phyloP scores from a whole-genome alignment of 1,139 yeast genomes.

The Candida glucosophila region DNA sequence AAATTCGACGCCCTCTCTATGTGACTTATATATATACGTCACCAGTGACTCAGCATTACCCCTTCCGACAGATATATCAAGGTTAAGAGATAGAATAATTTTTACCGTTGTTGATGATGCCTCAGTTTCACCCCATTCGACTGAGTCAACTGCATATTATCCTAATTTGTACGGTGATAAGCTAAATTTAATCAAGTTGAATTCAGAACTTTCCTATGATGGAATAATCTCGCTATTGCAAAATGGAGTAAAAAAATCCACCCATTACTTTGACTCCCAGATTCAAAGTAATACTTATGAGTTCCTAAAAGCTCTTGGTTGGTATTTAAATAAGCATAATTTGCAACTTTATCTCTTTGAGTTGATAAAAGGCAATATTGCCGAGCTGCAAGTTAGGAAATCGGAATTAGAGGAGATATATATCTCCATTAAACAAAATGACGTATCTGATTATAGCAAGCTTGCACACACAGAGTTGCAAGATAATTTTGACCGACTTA shows the following conservation, averaged over 20 bases:
- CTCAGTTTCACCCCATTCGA: constrained; percentile 30
- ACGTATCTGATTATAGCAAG: constrained; percentile 22
- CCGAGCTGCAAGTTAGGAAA: constrained; percentile 5
- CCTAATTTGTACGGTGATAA: constrained; percentile 5
- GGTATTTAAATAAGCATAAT: constrained; percentile 16
- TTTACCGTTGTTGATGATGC: constrained; percentile 31
- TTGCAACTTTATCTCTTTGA: constrained; percentile 17
- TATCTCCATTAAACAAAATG: constrained; percentile 10
- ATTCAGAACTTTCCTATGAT: constrained; percentile 18
- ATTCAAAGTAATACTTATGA: constrained; percentile 31
- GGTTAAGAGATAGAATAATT: constrained; percentile 16
- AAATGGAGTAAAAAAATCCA: constrained; percentile 25
- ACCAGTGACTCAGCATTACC: constrained; percentile 12
- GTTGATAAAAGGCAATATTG: constrained; percentile 10
- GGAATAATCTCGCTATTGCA: constrained; percentile 26
- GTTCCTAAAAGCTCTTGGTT: constrained; percentile 23
- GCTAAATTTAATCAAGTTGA: constrained; percentile 21
- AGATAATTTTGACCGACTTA: constrained; percentile 19
- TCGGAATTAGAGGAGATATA: constrained; percentile 9
- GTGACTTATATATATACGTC: constrained; percentile 25
- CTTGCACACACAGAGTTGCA: constrained; percentile 33
- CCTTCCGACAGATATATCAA: constrained; percentile 12
- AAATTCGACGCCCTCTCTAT: constrained; percentile 8
- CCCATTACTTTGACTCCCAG: constrained; percentile 19
- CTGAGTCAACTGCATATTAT: constrained; percentile 19